phyloP scores from a whole-genome alignment of 176 grass and related monocot genomes.

The Hyparrhenia diplandra region DNA sequence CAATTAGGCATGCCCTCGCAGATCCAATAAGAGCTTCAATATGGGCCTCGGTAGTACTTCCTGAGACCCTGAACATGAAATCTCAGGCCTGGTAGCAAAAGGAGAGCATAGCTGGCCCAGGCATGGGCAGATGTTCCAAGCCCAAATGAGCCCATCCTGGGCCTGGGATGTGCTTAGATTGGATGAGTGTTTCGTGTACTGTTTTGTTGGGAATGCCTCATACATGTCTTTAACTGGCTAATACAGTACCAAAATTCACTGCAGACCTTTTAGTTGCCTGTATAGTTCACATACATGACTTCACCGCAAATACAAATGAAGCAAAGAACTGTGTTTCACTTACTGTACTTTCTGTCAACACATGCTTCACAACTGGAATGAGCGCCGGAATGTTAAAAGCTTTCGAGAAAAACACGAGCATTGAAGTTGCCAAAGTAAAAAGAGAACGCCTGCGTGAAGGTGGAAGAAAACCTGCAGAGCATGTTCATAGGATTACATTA shows the following conservation, averaged over 20 bases:
- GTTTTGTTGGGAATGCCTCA: not conserved
- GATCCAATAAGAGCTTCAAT: not conserved
- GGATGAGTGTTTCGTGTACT: not conserved
- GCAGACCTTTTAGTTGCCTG: not conserved
- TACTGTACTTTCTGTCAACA: conserved; percentile 63
- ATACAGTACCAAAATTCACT: not conserved
- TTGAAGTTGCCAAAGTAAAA: conserved; percentile 88
- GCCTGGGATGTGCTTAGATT: not conserved
- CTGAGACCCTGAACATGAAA: not conserved
- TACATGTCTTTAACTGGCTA: not conserved
- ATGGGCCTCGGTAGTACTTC: not conserved
- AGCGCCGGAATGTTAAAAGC: conserved; percentile 81
- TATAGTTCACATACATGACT: conserved; percentile 11
- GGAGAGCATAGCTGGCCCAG: not conserved
- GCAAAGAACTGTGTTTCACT: conserved; percentile 28
- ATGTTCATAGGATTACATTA: conserved; percentile 1
- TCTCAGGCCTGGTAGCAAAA: not conserved
- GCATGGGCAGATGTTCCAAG: not conserved
- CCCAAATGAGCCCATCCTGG: not conserved
- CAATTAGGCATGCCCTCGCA: not conserved
- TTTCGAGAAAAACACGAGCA: conserved; percentile 92
- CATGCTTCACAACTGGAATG: conserved; percentile 68
- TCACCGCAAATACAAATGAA: conserved; percentile 8
- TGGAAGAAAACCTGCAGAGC: conserved; percentile 56
- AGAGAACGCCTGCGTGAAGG: conserved; percentile 77